These are phyloP conservation scores for Cryptomeria japonica DNA, from an alignment of 75 land plant genomes.

Conservation along the genomic window DNA sequence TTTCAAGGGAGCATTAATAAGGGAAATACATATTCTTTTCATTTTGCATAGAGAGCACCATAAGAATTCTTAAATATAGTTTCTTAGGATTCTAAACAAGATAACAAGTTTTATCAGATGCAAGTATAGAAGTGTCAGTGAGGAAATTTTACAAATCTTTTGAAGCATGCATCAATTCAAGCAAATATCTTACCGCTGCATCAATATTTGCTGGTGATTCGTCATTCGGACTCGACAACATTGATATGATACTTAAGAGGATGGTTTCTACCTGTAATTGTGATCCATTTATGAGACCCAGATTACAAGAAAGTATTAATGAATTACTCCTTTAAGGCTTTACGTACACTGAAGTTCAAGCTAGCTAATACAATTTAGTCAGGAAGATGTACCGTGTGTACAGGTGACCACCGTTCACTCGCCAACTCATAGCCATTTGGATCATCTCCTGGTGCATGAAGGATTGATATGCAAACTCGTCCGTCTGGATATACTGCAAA, in stretches of 20 bases:
- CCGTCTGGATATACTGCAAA: conserved; percentile 88
- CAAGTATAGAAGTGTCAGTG: not conserved
- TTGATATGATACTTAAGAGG: conserved; percentile 72
- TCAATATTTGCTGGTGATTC: conserved; percentile 77
- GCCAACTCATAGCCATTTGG: conserved; percentile 95
- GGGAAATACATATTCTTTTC: too few species aligned
- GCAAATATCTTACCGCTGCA: conserved; percentile 43
- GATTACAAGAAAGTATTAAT: not conserved
- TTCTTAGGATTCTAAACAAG: not conserved
- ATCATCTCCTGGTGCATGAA: conserved; percentile 94
- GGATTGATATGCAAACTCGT: conserved; percentile 87
- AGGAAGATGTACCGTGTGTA: conserved; percentile 49
- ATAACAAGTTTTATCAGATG: not conserved
- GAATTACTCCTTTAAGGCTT: not conserved
- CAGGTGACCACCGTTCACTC: conserved; percentile 88
- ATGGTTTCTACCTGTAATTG: conserved; percentile 65
- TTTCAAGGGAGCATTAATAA: too few species aligned
- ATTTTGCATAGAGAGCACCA: too few species aligned
- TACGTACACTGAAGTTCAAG: not conserved
- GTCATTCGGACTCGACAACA: conserved; percentile 74
- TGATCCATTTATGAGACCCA: not conserved
- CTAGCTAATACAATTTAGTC: not conserved
- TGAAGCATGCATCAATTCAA: not conserved
- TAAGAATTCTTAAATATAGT: not conserved
- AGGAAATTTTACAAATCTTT: not conserved